These are phyloP conservation scores for Lasiosphaeria miniovina DNA, from an alignment of 495 filamentous ascomycete species.

Conservation along the genomic window DNA sequence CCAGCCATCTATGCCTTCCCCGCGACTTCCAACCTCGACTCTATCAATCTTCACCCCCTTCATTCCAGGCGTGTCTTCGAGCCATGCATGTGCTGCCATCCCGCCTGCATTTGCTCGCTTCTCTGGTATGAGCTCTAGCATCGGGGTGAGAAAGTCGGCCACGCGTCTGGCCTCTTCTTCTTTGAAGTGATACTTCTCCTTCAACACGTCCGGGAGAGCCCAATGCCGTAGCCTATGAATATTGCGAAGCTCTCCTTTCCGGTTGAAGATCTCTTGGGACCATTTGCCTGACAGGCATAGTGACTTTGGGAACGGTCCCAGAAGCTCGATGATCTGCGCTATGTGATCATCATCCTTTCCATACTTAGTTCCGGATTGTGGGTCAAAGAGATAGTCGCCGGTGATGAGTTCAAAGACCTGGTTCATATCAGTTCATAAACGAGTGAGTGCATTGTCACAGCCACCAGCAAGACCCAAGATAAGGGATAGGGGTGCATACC, in stretches of 20 bases:
- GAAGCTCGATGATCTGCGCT: slow-evolving; percentile 96
- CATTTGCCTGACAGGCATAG: slow-evolving; percentile 90
- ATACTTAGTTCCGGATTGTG: slow-evolving; percentile 98
- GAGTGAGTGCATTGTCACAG: not conserved
- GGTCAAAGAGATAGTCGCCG: slow-evolving; percentile 98
- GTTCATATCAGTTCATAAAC: slow-evolving; percentile 4
- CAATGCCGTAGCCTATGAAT: slow-evolving; percentile 96
- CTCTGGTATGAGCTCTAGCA: slow-evolving; percentile 87
- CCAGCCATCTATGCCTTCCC: slow-evolving; percentile 97
- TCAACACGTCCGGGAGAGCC: slow-evolving; percentile 89
- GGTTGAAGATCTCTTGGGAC: slow-evolving; percentile 98
- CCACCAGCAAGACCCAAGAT: not conserved
- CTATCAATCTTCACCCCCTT: slow-evolving; percentile 66
- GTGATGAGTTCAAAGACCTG: slow-evolving; percentile 98
- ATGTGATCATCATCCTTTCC: slow-evolving; percentile 99
- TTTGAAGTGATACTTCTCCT: slow-evolving; percentile 94
- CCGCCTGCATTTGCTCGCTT: slow-evolving; percentile 92
- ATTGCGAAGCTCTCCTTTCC: slow-evolving; percentile 95
- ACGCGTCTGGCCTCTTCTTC: slow-evolving; percentile 74
- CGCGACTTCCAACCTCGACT: slow-evolving; percentile 72
- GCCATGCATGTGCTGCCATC: slow-evolving; percentile 79
- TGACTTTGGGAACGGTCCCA: slow-evolving; percentile 89
- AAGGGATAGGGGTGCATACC: slow-evolving; percentile 52
- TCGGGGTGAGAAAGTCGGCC: slow-evolving; percentile 81
- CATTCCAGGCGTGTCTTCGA: slow-evolving; percentile 86